phyloP scores from a whole-genome alignment of 495 filamentous ascomycete genomes.

The Pseudomonodictys pantanalensis region DNA sequence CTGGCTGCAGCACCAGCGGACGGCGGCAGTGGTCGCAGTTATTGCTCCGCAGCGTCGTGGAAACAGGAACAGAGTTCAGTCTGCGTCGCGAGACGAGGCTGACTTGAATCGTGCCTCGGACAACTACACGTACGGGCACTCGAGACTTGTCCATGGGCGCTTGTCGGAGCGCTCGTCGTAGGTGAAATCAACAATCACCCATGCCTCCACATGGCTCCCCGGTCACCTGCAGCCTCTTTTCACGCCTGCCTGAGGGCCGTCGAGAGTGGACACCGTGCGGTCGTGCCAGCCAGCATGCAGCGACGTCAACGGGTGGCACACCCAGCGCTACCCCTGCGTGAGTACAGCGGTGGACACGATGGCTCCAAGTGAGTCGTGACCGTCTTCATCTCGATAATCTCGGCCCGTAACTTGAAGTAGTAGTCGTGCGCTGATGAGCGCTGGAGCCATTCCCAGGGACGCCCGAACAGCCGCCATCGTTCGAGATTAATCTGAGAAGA shows the following conservation, averaged over 20 bases:
- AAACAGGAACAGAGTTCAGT: conserved; percentile 6
- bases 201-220: background rate
- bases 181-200: no score
- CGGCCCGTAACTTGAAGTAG: no score
- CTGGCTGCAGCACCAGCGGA: conserved; percentile 9
- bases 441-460: no score
- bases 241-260: background rate
- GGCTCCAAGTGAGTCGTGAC: background rate
- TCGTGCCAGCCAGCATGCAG: conserved; percentile 10
- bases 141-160: no score
- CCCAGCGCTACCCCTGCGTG: conserved; percentile 21
- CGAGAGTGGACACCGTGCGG: background rate
- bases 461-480: background rate
- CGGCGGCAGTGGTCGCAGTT: conserved; percentile 1
- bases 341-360: background rate
- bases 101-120: background rate
- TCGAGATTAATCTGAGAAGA: background rate
- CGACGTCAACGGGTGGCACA: conserved; percentile 22
- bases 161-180: background rate
- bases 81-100: no score
- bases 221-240: background rate
- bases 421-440: no score
- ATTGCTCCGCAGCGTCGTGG: background rate
- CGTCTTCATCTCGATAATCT: no score
- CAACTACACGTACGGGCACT: background rate